A percentile compares a stretch with the other conserved stretches of the same genome.
Evolutionary conservation across 106 monocot species (phyloP).

Genomic region (Dendrobium huoshanense): DNA sequence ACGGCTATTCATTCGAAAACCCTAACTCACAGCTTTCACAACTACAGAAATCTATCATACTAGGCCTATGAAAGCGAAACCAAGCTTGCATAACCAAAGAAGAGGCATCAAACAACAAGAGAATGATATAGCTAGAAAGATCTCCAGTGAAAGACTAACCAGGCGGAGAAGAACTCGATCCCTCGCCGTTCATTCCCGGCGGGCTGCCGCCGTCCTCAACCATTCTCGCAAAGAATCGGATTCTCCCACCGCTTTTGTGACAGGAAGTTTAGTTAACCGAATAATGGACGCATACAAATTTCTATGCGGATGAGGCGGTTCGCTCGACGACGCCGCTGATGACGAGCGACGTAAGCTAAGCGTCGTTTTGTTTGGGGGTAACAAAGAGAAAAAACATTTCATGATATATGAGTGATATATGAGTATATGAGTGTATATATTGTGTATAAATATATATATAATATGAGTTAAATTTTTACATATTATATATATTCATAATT

Average conservation of each 20-base stretch:
- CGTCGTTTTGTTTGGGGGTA: too few species aligned
- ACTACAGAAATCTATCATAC: not conserved
- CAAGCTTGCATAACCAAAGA: not conserved
- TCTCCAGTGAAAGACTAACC: slow-evolving; percentile 1
- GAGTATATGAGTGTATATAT: too few species aligned
- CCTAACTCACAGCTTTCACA: not conserved
- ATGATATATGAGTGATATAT: too few species aligned
- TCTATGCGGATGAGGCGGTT: too few species aligned
- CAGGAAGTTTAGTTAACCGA: too few species aligned
- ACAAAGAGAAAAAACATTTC: too few species aligned
- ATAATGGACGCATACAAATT: too few species aligned
- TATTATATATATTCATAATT: too few species aligned
- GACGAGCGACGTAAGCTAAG: too few species aligned
- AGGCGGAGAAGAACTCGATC: not conserved
- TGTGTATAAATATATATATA: too few species aligned
- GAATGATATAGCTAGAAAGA: not conserved
- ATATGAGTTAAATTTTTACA: too few species aligned
- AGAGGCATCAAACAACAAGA: not conserved
- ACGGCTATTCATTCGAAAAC: not conserved
- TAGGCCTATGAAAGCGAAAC: not conserved
- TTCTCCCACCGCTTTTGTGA: not conserved
- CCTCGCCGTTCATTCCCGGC: slow-evolving; percentile 8
- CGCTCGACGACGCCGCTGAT: too few species aligned
- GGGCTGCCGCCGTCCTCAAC: not conserved
- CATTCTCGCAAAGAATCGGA: not conserved